Conservation (phyloP, 1,284 basidiomycete species). For the Naganishia sp. region DNA sequence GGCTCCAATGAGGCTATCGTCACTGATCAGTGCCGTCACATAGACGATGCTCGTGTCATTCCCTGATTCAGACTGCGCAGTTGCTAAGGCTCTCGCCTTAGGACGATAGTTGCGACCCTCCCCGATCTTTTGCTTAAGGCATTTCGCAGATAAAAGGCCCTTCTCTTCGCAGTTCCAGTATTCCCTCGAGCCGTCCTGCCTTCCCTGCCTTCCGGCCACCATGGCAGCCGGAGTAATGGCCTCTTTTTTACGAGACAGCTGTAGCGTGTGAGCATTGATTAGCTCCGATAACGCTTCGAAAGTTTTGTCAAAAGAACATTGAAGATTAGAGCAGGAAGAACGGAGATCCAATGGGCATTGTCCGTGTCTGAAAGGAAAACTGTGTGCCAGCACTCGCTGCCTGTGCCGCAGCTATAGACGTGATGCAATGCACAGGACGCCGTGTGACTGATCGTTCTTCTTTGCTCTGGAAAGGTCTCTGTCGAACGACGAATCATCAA, state of each 20-base stretch:
- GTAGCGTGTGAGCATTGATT: conserved; percentile 21
- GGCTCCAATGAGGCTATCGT: conserved; percentile 2
- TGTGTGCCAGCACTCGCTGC: too few species aligned
- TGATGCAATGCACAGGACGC: too few species aligned
- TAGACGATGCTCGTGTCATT: conserved; percentile 3
- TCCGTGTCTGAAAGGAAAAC: too few species aligned
- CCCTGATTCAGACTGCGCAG: not conserved
- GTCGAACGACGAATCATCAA: too few species aligned
- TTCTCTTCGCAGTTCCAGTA: conserved; percentile 24
- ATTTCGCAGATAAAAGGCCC: conserved; percentile 14
- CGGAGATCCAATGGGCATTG: too few species aligned
- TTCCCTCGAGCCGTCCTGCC: conserved; percentile 6
- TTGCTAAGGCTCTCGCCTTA: not conserved
- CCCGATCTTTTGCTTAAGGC: conserved; percentile 13
- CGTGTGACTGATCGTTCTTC: too few species aligned
- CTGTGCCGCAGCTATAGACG: too few species aligned
- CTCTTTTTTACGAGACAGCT: conserved; percentile 10
- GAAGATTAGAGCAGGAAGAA: too few species aligned
- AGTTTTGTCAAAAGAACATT: not conserved
- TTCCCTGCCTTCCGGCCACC: conserved; percentile 12
- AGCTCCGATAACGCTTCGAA: conserved; percentile 2
- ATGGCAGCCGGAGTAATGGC: not conserved
- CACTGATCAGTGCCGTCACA: conserved; percentile 16
- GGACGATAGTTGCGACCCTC: not conserved
- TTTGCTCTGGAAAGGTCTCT: too few species aligned